Conservation (phyloP, 495 filamentous ascomycete species). For the Talaromyces thailandensis region DNA sequence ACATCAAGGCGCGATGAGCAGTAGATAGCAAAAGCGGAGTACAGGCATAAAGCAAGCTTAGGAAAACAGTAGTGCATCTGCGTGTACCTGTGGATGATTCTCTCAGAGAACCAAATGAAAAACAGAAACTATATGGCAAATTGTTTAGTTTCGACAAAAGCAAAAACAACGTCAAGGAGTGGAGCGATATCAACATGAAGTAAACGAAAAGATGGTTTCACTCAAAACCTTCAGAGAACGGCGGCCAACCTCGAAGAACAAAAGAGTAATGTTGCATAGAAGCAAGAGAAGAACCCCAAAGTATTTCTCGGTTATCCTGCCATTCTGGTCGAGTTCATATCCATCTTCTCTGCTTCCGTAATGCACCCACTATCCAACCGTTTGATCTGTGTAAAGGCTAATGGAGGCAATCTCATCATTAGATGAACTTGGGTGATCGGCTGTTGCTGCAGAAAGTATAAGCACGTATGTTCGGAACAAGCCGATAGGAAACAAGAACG, state of each 20-base stretch:
- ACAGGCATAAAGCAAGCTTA: constrained; percentile 12
- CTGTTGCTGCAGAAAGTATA: constrained; percentile 18
- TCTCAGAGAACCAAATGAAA: constrained; percentile 12
- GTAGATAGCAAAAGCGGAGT: constrained; percentile 10
- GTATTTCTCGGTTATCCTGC: constrained; percentile 14
- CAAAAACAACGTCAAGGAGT: constrained; percentile 12
- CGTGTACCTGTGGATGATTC: constrained; percentile 3
- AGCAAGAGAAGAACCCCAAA: constrained; percentile 18
- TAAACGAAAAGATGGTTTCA: constrained; percentile 15
- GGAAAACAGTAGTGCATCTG: constrained; percentile 5
- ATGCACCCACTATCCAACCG: constrained; percentile 13
- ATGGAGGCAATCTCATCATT: constrained; percentile 14
- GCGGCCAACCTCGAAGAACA: constrained; percentile 39
- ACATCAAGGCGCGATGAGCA: constrained; percentile 12
- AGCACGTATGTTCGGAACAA: neutral
- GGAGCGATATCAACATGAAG: constrained; percentile 22
- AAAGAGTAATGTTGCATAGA: constrained; percentile 22
- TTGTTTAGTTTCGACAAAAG: constrained; percentile 9
- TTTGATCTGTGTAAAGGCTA: constrained; percentile 8
- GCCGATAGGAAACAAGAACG: neutral
- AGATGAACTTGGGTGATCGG: constrained; percentile 33
- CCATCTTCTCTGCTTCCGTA: constrained; percentile 18
- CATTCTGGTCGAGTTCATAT: constrained; percentile 30
- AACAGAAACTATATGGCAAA: constrained; percentile 12
- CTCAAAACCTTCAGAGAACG: constrained; percentile 19